These are phyloP conservation scores for Trametes pubescens DNA, from an alignment of 1,284 basidiomycete genomes.

Conservation along the genomic window DNA sequence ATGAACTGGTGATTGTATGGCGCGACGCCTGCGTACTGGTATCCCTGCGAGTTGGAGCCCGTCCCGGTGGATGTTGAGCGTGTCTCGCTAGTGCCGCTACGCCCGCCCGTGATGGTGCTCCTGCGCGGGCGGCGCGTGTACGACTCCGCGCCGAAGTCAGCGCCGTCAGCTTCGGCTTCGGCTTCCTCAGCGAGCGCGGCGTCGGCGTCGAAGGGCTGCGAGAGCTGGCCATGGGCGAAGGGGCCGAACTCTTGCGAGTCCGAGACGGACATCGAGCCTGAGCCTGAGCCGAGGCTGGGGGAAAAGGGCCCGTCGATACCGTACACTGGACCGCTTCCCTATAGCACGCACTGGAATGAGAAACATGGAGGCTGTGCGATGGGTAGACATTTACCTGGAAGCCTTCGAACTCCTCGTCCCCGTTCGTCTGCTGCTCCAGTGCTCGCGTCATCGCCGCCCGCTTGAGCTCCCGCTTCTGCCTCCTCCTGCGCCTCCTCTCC, in stretches of 20 bases:
- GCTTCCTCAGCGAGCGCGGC: conserved; percentile 34
- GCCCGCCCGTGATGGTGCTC: conserved; percentile 36
- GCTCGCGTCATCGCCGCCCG: conserved; percentile 50
- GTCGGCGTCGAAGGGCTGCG: conserved; percentile 27
- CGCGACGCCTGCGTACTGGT: conserved; percentile 23
- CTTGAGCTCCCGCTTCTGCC: conserved; percentile 57
- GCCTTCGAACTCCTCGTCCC: conserved; percentile 59
- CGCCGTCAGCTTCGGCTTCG: conserved; percentile 54
- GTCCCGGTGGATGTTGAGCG: conserved; percentile 58
- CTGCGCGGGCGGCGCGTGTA: conserved; percentile 51
- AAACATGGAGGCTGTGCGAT: background rate
- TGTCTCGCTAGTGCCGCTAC: conserved; percentile 56
- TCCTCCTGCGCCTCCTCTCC: conserved; percentile 53
- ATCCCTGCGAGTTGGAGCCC: conserved; percentile 52
- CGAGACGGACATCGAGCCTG: conserved; percentile 32
- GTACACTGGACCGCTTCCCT: conserved; percentile 43
- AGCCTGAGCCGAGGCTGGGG: conserved; percentile 30
- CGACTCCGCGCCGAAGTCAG: conserved; percentile 65
- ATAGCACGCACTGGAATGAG: background rate
- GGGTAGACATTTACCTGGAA: conserved; percentile 55
- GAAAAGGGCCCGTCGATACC: conserved; percentile 30
- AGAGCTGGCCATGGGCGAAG: conserved; percentile 41
- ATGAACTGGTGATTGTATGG: conserved; percentile 44
- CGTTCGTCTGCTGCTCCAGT: conserved; percentile 42
- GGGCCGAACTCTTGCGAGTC: conserved; percentile 49